phyloP scores from a whole-genome alignment of 192 early-diverging fungal genomes.

The Gorgonomyces haynaldii region DNA sequence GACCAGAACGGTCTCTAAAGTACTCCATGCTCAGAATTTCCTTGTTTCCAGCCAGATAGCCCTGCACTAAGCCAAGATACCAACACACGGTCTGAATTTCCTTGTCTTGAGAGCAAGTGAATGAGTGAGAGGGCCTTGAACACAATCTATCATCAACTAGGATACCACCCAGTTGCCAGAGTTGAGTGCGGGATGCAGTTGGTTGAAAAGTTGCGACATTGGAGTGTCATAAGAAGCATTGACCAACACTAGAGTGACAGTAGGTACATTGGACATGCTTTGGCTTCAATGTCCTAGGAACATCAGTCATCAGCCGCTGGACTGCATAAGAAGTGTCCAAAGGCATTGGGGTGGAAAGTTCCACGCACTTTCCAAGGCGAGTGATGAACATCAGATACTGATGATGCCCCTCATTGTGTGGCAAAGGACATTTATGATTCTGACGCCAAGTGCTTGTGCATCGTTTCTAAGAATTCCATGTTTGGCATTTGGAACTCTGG shows the following conservation, averaged over 20 bases:
- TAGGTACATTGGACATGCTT: slow-evolving; percentile 36
- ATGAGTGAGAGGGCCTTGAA: slow-evolving; percentile 65
- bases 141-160: slow-evolving; percentile 33
- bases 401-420: too few species aligned
- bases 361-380: too few species aligned
- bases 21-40: slow-evolving; percentile 17
- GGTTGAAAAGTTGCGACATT: slow-evolving; percentile 39
- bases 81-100: slow-evolving; percentile 42
- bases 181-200: slow-evolving; percentile 29
- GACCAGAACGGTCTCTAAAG: slow-evolving; percentile 10
- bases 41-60: slow-evolving; percentile 37
- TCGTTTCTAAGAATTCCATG: too few species aligned
- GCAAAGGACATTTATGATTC: too few species aligned
- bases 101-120: slow-evolving; percentile 63
- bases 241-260: slow-evolving; percentile 17
- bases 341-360: too few species aligned
- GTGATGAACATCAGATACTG: too few species aligned
- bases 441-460: too few species aligned
- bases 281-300: slow-evolving; percentile 35
- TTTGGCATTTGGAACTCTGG: slow-evolving; percentile 59
- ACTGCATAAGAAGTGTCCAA: too few species aligned
- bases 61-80: slow-evolving; percentile 8
- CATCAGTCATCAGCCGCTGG: slow-evolving; percentile 31
- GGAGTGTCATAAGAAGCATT: slow-evolving; percentile 21
- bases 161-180: slow-evolving; percentile 56